phyloP scores from a whole-genome alignment of 441 rosid genomes.

The Aquilaria agallochum region DNA sequence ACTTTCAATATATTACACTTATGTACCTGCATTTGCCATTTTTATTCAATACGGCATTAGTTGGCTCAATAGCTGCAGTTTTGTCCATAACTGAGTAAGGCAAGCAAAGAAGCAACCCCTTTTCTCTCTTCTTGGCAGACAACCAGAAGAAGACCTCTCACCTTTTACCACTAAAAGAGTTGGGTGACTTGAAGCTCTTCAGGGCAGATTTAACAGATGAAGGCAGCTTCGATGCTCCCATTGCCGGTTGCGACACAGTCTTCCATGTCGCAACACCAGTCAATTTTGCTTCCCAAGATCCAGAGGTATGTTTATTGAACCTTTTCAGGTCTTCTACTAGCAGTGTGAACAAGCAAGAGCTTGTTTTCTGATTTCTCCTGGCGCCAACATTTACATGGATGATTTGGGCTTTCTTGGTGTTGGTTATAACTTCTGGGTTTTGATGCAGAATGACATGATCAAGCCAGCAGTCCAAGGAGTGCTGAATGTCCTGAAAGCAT shows the following conservation, averaged over 20 bases:
- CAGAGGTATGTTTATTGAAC: constrained; percentile 46
- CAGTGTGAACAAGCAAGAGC: no score
- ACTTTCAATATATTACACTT: no score
- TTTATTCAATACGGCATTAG: no score
- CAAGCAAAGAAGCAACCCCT: not conserved
- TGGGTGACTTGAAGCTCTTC: constrained; percentile 64
- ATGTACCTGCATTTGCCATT: no score
- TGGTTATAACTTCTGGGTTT: not conserved
- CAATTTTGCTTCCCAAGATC: constrained; percentile 82
- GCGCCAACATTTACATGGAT: no score
- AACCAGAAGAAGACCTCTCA: constrained; percentile 59
- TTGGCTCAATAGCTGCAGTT: no score
- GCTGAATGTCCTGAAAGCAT: constrained; percentile 65
- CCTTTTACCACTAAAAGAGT: constrained; percentile 41
- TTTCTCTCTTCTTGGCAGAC: constrained; percentile 26
- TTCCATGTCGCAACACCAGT: constrained; percentile 96
- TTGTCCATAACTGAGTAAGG: no score
- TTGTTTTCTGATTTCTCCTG: no score
- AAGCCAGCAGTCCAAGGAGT: constrained; percentile 86
- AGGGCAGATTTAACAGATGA: constrained; percentile 65
- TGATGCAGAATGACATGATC: constrained; percentile 71
- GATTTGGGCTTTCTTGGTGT: no score
- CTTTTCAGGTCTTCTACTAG: no score
- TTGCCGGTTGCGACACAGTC: constrained; percentile 58
- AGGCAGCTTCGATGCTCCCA: constrained; percentile 51